Evolutionary conservation across 2,329 filamentous ascomycete species (phyloP).

Genomic region (Lachnellula arida): DNA sequence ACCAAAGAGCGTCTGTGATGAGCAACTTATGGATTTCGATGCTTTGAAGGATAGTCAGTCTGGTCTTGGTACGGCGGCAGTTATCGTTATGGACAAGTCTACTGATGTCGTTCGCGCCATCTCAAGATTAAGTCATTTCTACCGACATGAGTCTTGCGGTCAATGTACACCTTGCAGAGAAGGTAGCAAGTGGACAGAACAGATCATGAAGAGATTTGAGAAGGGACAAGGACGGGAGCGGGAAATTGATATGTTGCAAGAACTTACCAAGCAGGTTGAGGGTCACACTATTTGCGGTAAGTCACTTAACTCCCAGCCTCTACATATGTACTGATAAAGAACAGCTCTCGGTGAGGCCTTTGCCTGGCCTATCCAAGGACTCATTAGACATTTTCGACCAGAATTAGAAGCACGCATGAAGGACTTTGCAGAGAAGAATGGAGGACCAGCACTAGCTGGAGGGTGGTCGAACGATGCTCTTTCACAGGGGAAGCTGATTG

Average conservation of each 20-base stretch:
- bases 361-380: constrained; percentile 95
- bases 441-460: constrained; percentile 73
- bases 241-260: constrained; percentile 99
- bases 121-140: constrained; percentile 89
- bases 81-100: constrained; percentile 99
- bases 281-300: constrained; percentile 96
- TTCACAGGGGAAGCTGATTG: constrained; percentile 76
- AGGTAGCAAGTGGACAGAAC: constrained; percentile 97
- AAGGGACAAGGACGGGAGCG: constrained; percentile 81
- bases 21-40: constrained; percentile 99
- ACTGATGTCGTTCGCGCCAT: constrained; percentile 95
- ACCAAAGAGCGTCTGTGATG: constrained; percentile 83
- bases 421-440: constrained; percentile 68
- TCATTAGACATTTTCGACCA: constrained; percentile 96
- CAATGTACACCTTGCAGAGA: constrained; percentile 99
- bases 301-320: constrained; percentile 30
- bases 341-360: constrained; percentile 91
- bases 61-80: constrained; percentile 92
- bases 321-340: not conserved
- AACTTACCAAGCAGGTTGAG: constrained; percentile 98
- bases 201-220: constrained; percentile 97
- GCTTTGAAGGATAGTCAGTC: constrained; percentile 96
- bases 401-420: constrained; percentile 90
- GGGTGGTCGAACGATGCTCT: constrained; percentile 76
- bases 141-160: constrained; percentile 96